These are phyloP conservation scores for Arachis stenosperma DNA, from an alignment of 306 rosid species.

Conservation along the genomic window DNA sequence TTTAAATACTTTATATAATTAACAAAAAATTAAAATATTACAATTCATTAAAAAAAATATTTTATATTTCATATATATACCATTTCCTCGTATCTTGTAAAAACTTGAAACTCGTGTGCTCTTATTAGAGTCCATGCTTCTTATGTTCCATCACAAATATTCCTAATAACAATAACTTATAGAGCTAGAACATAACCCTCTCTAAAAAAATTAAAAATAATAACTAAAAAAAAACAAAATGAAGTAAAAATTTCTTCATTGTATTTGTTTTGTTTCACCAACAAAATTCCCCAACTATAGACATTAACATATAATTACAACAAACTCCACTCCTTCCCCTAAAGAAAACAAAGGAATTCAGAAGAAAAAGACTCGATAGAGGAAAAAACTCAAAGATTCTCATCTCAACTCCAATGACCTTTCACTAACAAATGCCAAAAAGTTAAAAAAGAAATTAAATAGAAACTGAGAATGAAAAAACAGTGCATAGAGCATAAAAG, in stretches of 20 bases:
- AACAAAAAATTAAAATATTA: no score
- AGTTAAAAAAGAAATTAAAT: conserved; percentile 15
- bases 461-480: conserved; percentile 42
- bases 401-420: conserved; percentile 52
- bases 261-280: conserved; percentile 37
- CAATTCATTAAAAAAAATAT: no score
- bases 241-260: conserved; percentile 41
- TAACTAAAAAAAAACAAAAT: conserved; percentile 34
- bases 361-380: not conserved
- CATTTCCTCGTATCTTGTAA: no score
- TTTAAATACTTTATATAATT: no score
- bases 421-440: conserved; percentile 44
- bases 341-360: conserved; percentile 38
- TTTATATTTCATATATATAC: no score
- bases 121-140: no score
- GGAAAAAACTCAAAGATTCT: conserved; percentile 33
- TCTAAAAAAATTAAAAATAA: no score
- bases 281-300: conserved; percentile 45
- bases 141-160: no score
- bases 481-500: conserved; percentile 44
- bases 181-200: no score
- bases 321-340: conserved; percentile 44
- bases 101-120: no score
- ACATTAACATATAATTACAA: conserved; percentile 53
- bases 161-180: no score